Conservation (phyloP, 306 rosid species). For the Medicago truncatula region MtrunA17r5.0-ANR NC_053045.1:33447501-33448000, state of each 20-base stretch:
- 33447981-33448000: neutral
- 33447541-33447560: slow-evolving; percentile 4
- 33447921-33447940: slow-evolving; percentile 45
- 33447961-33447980: slow-evolving; percentile 10
- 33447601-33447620: neutral
- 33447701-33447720: slow-evolving; percentile 18
- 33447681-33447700: slow-evolving; percentile 9
- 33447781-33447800: slow-evolving; percentile 74
- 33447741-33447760: slow-evolving; percentile 30
- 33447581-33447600: neutral
- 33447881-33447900: slow-evolving; percentile 94
- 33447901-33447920: slow-evolving; percentile 81
- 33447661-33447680: slow-evolving; percentile 4
- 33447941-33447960: slow-evolving; percentile 36
- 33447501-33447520: neutral
- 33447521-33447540: slow-evolving; percentile 10
- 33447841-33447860: slow-evolving; percentile 91
- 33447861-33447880: slow-evolving; percentile 94
- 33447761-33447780: slow-evolving; percentile 80
- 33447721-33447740: slow-evolving; percentile 22
- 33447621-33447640: neutral
- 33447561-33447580: neutral
- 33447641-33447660: slow-evolving; percentile 3
- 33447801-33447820: slow-evolving; percentile 94
- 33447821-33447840: slow-evolving; percentile 71